A percentile compares a stretch with the other conserved stretches of the same genome.
phyloP scores from a whole-genome alignment of 345 rosid genomes.

The Noccaea caerulescens region DNA sequence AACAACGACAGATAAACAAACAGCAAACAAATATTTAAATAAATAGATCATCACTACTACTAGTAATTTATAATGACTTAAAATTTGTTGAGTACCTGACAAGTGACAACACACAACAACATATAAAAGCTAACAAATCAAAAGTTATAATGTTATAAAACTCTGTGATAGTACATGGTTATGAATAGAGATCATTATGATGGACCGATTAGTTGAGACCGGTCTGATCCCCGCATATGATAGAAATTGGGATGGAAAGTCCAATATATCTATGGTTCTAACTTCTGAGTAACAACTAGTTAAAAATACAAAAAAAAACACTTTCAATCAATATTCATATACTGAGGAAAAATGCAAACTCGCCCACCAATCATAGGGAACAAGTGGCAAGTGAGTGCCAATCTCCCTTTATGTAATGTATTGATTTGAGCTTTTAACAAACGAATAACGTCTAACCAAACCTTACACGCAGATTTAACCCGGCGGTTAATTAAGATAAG shows the following conservation, averaged over 20 bases:
- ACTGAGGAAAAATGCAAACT: background rate
- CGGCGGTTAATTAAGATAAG: slow-evolving; percentile 5
- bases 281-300: background rate
- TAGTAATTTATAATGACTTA: background rate
- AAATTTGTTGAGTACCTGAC: slow-evolving; percentile 2
- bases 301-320: background rate
- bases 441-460: background rate
- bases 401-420: background rate
- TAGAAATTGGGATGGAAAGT: background rate
- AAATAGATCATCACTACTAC: background rate
- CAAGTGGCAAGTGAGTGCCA: slow-evolving; percentile 30
- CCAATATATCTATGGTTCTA: background rate
- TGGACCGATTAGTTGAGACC: slow-evolving; percentile 12
- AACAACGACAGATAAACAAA: slow-evolving; percentile 42
- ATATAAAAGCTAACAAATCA: slow-evolving; percentile 4
- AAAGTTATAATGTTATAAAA: background rate
- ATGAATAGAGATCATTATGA: background rate
- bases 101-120: slow-evolving; percentile 34
- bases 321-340: slow-evolving; percentile 2
- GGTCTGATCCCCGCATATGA: background rate
- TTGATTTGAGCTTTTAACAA: background rate
- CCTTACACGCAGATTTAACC: slow-evolving; percentile 4
- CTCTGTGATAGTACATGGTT: slow-evolving; percentile 8
- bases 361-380: slow-evolving; percentile 25
- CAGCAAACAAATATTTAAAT: slow-evolving; percentile 25